Conservation (phyloP, 768 basidiomycete genomes). For the Galerina marginata region DNA sequence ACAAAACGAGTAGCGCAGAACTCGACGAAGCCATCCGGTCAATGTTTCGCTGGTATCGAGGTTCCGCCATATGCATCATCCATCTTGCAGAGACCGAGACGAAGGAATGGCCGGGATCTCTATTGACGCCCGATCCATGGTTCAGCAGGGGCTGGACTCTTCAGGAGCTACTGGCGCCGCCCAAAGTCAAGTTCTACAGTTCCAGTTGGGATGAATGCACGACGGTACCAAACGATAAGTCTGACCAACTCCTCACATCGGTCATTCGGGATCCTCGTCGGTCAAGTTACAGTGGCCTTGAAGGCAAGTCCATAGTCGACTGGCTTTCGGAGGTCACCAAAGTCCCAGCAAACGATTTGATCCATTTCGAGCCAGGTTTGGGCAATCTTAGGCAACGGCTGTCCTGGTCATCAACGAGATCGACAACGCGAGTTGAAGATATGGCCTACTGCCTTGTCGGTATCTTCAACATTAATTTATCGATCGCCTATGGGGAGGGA, state of each 20-base stretch:
- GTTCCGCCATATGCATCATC: conserved; percentile 2
- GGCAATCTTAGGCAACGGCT: not conserved
- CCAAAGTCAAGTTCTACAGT: conserved; percentile 6
- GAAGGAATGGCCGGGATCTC: not conserved
- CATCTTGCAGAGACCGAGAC: conserved; percentile 4
- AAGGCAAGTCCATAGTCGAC: too few relatives aligned
- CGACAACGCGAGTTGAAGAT: conserved; percentile 12
- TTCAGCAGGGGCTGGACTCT: conserved; percentile 19
- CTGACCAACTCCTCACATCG: too few relatives aligned
- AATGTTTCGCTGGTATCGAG: conserved; percentile 17
- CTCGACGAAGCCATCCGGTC: conserved; percentile 18
- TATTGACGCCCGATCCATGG: conserved; percentile 5
- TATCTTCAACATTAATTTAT: conserved; percentile 6
- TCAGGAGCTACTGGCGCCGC: conserved; percentile 16
- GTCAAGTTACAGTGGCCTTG: too few relatives aligned
- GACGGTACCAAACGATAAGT: not conserved
- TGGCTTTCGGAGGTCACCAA: not conserved
- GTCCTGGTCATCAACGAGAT: conserved; percentile 1
- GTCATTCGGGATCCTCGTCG: too few relatives aligned
- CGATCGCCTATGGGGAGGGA: conserved; percentile 14
- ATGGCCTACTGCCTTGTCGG: conserved; percentile 10
- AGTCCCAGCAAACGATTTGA: not conserved
- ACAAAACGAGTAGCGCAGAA: conserved; percentile 16
- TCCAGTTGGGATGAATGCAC: not conserved
- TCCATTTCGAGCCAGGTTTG: not conserved